Conservation (phyloP, 75 land plant species). For the Cunninghamia lanceolata region DNA sequence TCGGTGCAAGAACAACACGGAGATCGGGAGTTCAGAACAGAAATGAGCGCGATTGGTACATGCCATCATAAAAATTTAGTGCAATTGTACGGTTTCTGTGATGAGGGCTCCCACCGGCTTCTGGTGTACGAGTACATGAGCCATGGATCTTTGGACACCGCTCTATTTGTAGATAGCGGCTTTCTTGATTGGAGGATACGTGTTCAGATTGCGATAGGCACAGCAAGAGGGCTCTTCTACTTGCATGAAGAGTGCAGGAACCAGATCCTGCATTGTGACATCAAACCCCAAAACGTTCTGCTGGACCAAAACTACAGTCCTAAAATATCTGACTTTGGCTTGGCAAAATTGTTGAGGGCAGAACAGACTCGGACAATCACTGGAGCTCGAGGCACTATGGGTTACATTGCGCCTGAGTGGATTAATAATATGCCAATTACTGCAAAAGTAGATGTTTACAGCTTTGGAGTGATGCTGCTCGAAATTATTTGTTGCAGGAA, state of each 20-base stretch:
- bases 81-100: neutral
- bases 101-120: neutral
- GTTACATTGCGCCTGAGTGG: neutral
- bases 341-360: constrained; percentile 32
- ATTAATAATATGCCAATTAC: constrained; percentile 15
- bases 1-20: constrained; percentile 9
- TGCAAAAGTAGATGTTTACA: neutral
- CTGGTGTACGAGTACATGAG: constrained; percentile 38
- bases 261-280: constrained; percentile 72
- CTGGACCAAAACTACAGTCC: constrained; percentile 25
- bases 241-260: constrained; percentile 53
- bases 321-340: constrained; percentile 44
- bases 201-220: constrained; percentile 33
- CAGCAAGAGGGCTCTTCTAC: constrained; percentile 57
- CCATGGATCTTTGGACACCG: constrained; percentile 13
- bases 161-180: constrained; percentile 7
- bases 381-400: constrained; percentile 31
- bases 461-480: neutral
- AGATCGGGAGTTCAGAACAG: constrained; percentile 21
- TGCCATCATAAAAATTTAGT: neutral
- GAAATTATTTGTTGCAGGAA: neutral
- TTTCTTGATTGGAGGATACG: constrained; percentile 32
- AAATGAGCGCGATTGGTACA: neutral
- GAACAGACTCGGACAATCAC: constrained; percentile 23
- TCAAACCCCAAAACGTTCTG: constrained; percentile 40